Conservation (phyloP, 495 filamentous ascomycete species). For the Daldinia loculata region DNA sequence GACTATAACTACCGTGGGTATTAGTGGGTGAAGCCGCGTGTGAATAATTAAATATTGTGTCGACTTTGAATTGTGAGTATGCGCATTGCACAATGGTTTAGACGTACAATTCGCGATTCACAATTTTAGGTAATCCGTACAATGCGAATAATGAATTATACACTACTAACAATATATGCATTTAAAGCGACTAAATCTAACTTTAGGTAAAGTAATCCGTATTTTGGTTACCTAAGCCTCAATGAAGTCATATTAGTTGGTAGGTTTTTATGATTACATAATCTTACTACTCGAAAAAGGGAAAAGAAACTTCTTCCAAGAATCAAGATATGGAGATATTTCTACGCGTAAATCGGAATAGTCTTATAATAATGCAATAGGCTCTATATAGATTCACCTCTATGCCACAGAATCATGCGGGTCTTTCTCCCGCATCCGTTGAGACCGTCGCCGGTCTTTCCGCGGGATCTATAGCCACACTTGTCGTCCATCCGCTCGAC, state of each 20-base stretch:
- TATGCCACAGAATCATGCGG: conserved; percentile 58
- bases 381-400: conserved; percentile 18
- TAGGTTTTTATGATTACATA: neutral
- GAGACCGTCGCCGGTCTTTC: conserved; percentile 91
- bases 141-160: neutral
- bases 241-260: neutral
- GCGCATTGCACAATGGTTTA: neutral
- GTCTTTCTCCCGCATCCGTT: conserved; percentile 77
- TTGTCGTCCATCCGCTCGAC: conserved; percentile 87
- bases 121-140: neutral
- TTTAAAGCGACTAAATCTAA: neutral
- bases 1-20: neutral
- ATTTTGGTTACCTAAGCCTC: neutral
- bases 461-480: conserved; percentile 84
- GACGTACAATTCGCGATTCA: neutral
- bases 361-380: conserved; percentile 23
- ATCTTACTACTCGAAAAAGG: neutral
- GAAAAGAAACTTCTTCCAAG: neutral
- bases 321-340: neutral
- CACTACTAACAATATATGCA: neutral
- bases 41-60: neutral
- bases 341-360: neutral
- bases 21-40: neutral
- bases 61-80: neutral
- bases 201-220: too few species aligned